These are phyloP conservation scores for Zygoascus hellenicus DNA, from an alignment of 1,139 yeast genomes.

Conservation along the genomic window DNA sequence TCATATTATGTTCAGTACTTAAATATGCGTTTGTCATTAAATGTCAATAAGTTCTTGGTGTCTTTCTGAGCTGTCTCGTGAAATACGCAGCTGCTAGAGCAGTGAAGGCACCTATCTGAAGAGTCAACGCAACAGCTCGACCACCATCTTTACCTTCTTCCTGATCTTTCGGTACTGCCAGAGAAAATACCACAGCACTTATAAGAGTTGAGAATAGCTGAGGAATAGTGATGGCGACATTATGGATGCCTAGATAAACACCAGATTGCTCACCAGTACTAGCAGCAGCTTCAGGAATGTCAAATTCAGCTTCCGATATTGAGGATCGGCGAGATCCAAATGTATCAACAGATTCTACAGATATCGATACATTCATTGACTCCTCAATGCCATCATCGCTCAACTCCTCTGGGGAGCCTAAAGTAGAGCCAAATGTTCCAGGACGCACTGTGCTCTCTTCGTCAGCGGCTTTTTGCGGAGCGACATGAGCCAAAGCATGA, in stretches of 20 bases:
- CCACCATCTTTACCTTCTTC: constrained; percentile 33
- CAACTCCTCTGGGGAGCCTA: neutral
- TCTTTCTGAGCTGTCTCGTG: constrained; percentile 22
- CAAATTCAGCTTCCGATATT: constrained; percentile 19
- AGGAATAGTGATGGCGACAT: constrained; percentile 38
- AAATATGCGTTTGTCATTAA: neutral
- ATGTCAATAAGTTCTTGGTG: constrained; percentile 8
- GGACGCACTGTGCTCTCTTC: constrained; percentile 8
- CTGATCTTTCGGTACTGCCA: constrained; percentile 1
- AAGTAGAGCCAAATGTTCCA: neutral
- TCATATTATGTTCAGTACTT: constrained; percentile 7
- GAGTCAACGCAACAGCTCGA: constrained; percentile 33
- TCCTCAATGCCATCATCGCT: constrained; percentile 7
- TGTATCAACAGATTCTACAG: neutral
- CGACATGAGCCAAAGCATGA: constrained; percentile 17
- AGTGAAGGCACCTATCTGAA: constrained; percentile 34
- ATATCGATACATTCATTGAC: constrained; percentile 5
- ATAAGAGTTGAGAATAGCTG: constrained; percentile 38
- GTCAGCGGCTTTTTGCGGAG: constrained; percentile 7
- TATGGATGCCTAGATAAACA: constrained; percentile 37
- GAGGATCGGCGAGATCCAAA: constrained; percentile 13
- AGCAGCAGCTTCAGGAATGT: constrained; percentile 14
- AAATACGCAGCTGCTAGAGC: constrained; percentile 34
- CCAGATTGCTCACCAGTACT: constrained; percentile 30
- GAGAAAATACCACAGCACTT: constrained; percentile 34